A percentile compares a stretch with the other conserved stretches of the same genome.
Evolutionary conservation across 2,329 filamentous ascomycete species (phyloP).

Genomic region (Aspergillus fischeri): DNA sequence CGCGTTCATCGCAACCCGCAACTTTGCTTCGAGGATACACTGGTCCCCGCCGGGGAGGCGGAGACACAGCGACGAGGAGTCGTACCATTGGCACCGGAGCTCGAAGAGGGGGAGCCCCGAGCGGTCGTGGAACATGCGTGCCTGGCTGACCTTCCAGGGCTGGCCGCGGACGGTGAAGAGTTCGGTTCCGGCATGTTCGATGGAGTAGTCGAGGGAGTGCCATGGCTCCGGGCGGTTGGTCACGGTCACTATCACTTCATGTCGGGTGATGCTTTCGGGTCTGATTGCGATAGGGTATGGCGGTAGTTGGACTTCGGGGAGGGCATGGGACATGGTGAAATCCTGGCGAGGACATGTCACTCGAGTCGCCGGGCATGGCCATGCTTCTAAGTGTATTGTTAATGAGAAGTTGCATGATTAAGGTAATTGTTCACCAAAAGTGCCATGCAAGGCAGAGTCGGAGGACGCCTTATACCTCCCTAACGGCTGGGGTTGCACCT

Average conservation of each 20-base stretch:
- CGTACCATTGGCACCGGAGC: conserved; percentile 13
- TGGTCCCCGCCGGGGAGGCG: conserved; percentile 9
- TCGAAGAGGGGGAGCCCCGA: conserved; percentile 16
- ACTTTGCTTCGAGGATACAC: conserved; percentile 9
- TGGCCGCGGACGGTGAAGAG: conserved; percentile 12
- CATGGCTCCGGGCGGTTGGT: conserved; percentile 14
- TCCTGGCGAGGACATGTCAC: not conserved
- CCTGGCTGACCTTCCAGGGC: conserved; percentile 12
- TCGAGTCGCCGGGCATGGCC: not conserved
- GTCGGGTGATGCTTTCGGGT: conserved; percentile 7
- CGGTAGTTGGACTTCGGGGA: conserved; percentile 2
- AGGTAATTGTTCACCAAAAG: too few relatives aligned
- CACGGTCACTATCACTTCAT: conserved; percentile 6
- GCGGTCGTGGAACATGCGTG: conserved; percentile 13
- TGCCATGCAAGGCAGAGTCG: conserved; percentile 1
- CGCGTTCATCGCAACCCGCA: conserved; percentile 11
- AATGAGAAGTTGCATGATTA: too few relatives aligned
- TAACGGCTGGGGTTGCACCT: not conserved
- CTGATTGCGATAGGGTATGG: conserved; percentile 12
- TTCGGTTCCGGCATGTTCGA: conserved; percentile 5
- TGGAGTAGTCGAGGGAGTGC: conserved; percentile 15
- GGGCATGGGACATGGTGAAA: conserved; percentile 4
- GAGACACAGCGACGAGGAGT: conserved; percentile 10
- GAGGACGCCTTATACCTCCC: conserved; percentile 1
- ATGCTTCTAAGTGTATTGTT: too few relatives aligned